phyloP scores from a whole-genome alignment of 2,329 filamentous ascomycete species.

The Teratosphaeria zuluensis region DNA sequence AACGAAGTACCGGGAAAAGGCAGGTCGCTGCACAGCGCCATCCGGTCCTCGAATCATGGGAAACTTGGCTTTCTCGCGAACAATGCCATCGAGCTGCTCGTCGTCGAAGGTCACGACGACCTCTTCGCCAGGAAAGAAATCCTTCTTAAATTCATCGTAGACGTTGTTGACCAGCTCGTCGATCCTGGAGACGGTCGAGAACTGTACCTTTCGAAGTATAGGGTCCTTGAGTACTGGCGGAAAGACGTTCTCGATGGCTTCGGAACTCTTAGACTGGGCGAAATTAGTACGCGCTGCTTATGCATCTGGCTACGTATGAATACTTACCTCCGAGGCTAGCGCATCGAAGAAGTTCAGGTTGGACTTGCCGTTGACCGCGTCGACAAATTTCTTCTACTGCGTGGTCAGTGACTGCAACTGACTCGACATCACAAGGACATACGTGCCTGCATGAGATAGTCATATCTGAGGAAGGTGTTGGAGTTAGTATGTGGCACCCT shows the following conservation, averaged over 20 bases:
- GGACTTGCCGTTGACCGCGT: slow-evolving; percentile 90
- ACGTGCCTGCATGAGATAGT: slow-evolving; percentile 83
- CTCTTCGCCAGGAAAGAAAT: slow-evolving; percentile 83
- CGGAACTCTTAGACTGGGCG: slow-evolving; percentile 52
- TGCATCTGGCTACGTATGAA: slow-evolving; percentile 4
- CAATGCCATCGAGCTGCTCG: slow-evolving; percentile 52
- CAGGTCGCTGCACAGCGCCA: slow-evolving; percentile 50
- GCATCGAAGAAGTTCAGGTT: slow-evolving; percentile 88
- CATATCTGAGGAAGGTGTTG: slow-evolving; percentile 51
- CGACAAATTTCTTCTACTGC: slow-evolving; percentile 78
- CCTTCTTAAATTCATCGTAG: slow-evolving; percentile 62
- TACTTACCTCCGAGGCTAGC: slow-evolving; percentile 36
- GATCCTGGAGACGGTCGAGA: slow-evolving; percentile 78
- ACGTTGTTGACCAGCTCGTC: slow-evolving; percentile 64
- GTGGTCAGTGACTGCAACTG: background rate
- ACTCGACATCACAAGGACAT: background rate
- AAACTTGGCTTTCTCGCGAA: slow-evolving; percentile 79
- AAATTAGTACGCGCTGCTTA: background rate
- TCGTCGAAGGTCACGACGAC: slow-evolving; percentile 64
- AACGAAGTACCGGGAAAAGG: slow-evolving; percentile 73
- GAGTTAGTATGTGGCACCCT: slow-evolving; percentile 10
- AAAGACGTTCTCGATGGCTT: slow-evolving; percentile 84
- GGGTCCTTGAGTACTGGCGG: slow-evolving; percentile 86
- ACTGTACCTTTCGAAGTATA: slow-evolving; percentile 82
- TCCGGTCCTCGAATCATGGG: slow-evolving; percentile 50